Base-by-base conservation (phyloP, 2,329 filamentous ascomycete species). In the Blastomyces emzantsi region DNA sequence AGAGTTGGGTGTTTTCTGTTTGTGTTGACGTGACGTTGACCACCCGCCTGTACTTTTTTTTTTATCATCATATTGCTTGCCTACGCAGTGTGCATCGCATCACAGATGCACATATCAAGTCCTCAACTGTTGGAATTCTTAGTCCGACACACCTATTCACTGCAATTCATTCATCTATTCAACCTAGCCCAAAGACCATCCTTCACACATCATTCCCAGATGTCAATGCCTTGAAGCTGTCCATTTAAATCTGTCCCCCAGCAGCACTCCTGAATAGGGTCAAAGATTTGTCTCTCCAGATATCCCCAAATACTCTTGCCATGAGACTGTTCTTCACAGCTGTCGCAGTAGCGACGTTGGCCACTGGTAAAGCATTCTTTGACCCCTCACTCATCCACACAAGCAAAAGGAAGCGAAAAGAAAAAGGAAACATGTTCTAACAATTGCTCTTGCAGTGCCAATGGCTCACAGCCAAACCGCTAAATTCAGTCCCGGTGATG, bases 401-500 rank as follows among this genome's bases (percentile, higher is more conserved):
- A 22, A 51, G 19, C 28, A 51, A 28, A 51, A 3, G 9, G 22
- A 28, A 51, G 1, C 25, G 8, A 49, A 49, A 49, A 49, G 11
- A 49, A 41, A 39, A 9, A 19, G 11, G 4, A 41, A n/a, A 36
- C 19, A 39, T 1, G 7, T 22, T 13, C n/a, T 57, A 41, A 57
- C 55, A 57, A 15, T 41, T n/a, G 28, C 33, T 30, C 52, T 36
- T n/a, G 7, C 51, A 71, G 70, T 65, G 45, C 61, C 67, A n/a
- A 61, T 64, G 22, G 64, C 56, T 4, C 57, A 62, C 61, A 65
- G 64, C 33, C 66, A 71, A 33, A 68, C 67, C 15, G 65, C 69
- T 61, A 63, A 63, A 51, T 70, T 69, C 47, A 65, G 63, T 2
- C 69, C 71, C 17, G 66, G 65, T 8, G 60, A 62, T 7, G 69